Base-by-base conservation (phyloP, 202 grass and related monocot genomes). In the Zoysia matrella region DNA sequence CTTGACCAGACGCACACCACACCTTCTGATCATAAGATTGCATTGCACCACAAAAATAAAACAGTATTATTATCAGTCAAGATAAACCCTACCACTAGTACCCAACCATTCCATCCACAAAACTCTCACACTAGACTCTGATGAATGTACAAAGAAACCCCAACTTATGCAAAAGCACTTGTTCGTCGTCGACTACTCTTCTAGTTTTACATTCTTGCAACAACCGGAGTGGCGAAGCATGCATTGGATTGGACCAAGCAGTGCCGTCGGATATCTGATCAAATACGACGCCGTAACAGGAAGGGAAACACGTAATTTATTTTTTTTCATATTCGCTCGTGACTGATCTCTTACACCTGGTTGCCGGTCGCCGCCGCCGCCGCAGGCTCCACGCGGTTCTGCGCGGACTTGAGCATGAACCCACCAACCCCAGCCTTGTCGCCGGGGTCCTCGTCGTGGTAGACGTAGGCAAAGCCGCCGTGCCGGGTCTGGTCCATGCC, bases 401-500 rank as follows among this genome's bases (percentile, higher is more conserved):
- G 83, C 57, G 69, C 83, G 57, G 90, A 93, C 85, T 45, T 83
- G 79, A 98, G 95, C 78, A 80, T 72, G 88, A 98, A 95, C 10
- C 72, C 78, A 3, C 58, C 80, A 11, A 85, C 88, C 52, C 65
- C 74, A 1, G 67, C 55, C 62, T 81, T 89, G 56, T 92, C 85
- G 73, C 47, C 15, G 41, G 72, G 74, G 36, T 87, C 91, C 60
- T 94, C 92, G 69, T 98, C 92, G 65, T 93, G 74, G 88, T 98
- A 98, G 5, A 85, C 90, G 78, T 97, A 97, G 0, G 90, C 95
- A 46, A 84, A 75, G 0, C 92, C 92, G 7, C 95, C 95, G 84
- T 98, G 95, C 4, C 85, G 52, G 3, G 95, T 98, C 11, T 82
- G 30, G 80, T 98, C 95, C 95, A 98, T 98, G 43, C 92, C 95